Evolutionary conservation across 2,329 filamentous ascomycete genomes (phyloP).

Genomic region (Fusarium sp.): DNA sequence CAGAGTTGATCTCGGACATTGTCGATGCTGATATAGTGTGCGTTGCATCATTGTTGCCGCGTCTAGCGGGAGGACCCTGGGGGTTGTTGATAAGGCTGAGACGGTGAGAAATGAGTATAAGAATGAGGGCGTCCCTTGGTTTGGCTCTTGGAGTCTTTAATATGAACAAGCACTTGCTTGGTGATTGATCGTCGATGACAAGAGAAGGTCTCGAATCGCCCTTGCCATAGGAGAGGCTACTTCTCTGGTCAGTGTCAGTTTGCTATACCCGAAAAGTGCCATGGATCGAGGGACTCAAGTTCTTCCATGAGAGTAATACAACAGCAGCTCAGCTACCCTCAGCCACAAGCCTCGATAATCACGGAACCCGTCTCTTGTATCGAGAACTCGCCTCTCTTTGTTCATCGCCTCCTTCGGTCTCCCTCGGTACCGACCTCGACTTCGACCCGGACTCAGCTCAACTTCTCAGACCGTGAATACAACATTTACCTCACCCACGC

Average conservation of each 20-base stretch:
- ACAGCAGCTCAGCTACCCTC: neutral
- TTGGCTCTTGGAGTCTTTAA: neutral
- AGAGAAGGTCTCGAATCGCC: neutral
- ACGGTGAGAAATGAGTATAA: constrained; percentile 28
- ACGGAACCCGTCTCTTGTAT: neutral
- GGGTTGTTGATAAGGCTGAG: constrained; percentile 13
- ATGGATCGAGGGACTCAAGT: neutral
- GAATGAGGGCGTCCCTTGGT: constrained; percentile 21
- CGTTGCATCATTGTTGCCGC: constrained; percentile 24
- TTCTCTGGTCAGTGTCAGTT: neutral
- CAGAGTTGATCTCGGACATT: neutral
- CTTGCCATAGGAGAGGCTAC: neutral
- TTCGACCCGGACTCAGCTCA: neutral
- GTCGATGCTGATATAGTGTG: constrained; percentile 6
- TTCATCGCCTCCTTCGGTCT: neutral
- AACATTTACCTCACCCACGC: constrained; percentile 32
- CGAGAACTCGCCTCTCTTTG: constrained; percentile 7
- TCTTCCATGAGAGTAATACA: neutral
- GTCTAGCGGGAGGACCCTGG: constrained; percentile 2
- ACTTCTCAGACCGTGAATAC: neutral
- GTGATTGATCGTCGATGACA: neutral
- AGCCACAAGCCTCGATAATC: neutral
- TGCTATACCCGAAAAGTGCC: neutral
- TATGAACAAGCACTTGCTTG: neutral
- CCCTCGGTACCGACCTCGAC: neutral